Evolutionary conservation across 495 filamentous ascomycete genomes (phyloP), one percentile per base, ranked within the genome.

Genomic region (Podospora fimiseda): DNA sequence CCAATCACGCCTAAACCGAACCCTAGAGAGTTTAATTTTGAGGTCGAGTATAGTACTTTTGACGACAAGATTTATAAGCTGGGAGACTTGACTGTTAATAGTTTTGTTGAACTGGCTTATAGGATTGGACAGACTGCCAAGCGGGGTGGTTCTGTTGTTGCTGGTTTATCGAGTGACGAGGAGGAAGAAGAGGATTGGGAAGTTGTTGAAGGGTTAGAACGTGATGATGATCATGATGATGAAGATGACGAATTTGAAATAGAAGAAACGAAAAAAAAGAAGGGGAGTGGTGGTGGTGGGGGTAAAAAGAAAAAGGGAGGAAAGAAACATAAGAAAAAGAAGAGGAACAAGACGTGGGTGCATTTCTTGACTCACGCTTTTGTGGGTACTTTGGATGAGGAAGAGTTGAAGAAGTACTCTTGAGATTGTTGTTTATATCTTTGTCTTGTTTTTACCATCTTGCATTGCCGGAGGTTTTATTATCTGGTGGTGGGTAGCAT

Each of bases 11-110:
- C 65, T 16, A 69, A 78, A 52, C 76, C 81, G 5, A 55, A 81
- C 24, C 78, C 83, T n/a, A 75, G 77, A 54, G 70, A 76, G 30
- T 88, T 95, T 63, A 57, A 75, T 22, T 99, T 78, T 64, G 77
- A 95, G 60, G 73, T 96, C 40, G 92, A 96, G 69, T 97, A 99
- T 63, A 78, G 83, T 60, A 95, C 89, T 0, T 82, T 75, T 43
- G 72, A 80, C 22, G 94, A 96, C 63, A 74, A 82, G 36, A 65
- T 85, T 1, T 96, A 87, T 62, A 78, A 76, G 52, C 70, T 97
- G 67, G 72, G 80, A 41, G 93, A 97, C 60, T 70, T 99, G 67
- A 96, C 90, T 1, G 89, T 96, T 43, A 79, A 78, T 51, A 94
- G 81, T 60, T 87, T 86, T 58, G 72, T 96, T 38, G 71, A 85